A percentile compares a stretch with the other conserved stretches of the same genome.
phyloP scores from a whole-genome alignment of 2,329 filamentous ascomycete species.

The Phyllosticta ampelicida region DNA sequence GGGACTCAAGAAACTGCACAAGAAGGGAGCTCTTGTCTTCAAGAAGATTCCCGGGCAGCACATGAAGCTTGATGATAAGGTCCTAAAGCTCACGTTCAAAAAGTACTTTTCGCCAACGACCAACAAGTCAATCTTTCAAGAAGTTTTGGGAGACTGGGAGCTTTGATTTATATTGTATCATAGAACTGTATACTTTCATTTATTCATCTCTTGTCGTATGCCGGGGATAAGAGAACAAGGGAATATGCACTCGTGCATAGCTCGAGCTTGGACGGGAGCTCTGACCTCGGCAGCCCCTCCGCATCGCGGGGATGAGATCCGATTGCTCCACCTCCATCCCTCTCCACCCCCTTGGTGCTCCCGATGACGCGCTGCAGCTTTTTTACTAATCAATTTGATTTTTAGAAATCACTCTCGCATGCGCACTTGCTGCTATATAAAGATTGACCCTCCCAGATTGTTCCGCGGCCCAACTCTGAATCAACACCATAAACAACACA shows the following conservation, averaged over 20 bases:
- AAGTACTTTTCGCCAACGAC: slow-evolving; percentile 49
- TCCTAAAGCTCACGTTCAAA: slow-evolving; percentile 54
- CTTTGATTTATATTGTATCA: background rate
- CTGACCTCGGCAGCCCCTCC: background rate
- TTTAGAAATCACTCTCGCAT: background rate
- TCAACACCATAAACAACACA: background rate
- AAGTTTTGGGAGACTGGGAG: slow-evolving; percentile 6
- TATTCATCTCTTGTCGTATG: background rate
- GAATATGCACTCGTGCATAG: background rate
- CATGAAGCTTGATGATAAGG: slow-evolving; percentile 63
- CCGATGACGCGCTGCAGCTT: background rate
- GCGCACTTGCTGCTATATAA: background rate
- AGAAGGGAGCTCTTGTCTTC: slow-evolving; percentile 69
- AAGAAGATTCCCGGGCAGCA: slow-evolving; percentile 63
- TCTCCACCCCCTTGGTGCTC: background rate
- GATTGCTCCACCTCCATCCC: background rate
- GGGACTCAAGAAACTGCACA: slow-evolving; percentile 67
- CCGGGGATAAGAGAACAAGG: background rate
- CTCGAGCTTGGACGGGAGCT: background rate
- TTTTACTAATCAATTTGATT: background rate
- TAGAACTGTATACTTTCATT: background rate
- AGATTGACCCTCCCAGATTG: background rate
- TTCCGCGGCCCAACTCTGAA: background rate
- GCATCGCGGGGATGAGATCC: background rate
- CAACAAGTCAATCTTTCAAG: slow-evolving; percentile 2